These are phyloP conservation scores for Solanum microdontum DNA, from an alignment of 257 asterid genomes.

Conservation along the genomic window DNA sequence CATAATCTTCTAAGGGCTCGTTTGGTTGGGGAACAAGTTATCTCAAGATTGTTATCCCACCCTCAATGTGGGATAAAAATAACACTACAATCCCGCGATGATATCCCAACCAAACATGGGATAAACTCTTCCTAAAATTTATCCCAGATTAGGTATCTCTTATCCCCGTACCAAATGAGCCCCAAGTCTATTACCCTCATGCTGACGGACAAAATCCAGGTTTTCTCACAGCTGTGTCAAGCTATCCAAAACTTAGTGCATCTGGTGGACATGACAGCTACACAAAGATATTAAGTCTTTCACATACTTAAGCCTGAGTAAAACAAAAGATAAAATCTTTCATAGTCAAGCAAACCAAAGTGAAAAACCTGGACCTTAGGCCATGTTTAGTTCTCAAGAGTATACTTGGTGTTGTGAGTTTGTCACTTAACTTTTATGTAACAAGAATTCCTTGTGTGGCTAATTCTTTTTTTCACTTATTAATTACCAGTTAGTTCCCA, in stretches of 20 bases:
- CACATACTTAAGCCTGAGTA: neutral
- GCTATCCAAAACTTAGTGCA: neutral
- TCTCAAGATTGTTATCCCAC: neutral
- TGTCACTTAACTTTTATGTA: neutral
- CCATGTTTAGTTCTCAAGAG: neutral
- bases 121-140: neutral
- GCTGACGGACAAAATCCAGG: neutral
- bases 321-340: neutral
- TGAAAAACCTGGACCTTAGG: neutral
- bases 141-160: too few relatives aligned
- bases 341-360: neutral
- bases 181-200: neutral
- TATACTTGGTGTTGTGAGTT: neutral
- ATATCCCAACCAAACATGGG: too few relatives aligned
- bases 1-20: neutral
- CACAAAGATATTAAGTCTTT: neutral
- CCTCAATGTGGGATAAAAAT: neutral
- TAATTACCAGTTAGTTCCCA: neutral
- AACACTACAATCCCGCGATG: neutral
- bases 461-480: neutral
- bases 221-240: neutral
- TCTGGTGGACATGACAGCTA: neutral
- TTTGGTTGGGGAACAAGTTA: neutral
- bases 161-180: too few relatives aligned
- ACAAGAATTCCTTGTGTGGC: neutral